These are phyloP conservation scores for Solanum virginianum DNA, from an alignment of 257 asterid species.

Conservation along the genomic window DNA sequence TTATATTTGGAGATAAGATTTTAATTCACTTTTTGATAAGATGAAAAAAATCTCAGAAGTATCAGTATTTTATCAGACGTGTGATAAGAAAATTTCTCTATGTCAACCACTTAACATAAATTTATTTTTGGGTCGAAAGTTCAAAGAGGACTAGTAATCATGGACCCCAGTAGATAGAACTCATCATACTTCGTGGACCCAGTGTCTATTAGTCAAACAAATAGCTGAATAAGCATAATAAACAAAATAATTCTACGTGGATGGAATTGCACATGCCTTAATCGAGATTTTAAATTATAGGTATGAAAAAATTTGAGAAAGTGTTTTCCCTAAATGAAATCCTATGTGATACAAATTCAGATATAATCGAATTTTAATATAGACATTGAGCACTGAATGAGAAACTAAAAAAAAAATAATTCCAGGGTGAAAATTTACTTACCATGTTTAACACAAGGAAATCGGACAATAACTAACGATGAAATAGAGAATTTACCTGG, in stretches of 20 bases:
- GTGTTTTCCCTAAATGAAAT: accelerated
- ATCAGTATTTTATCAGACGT: background rate
- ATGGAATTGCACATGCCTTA: no score
- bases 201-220: background rate
- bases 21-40: background rate
- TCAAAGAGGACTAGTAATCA: background rate
- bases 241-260: no score
- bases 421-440: background rate
- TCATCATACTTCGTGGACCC: background rate
- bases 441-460: background rate
- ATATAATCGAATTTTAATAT: no score
- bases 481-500: background rate
- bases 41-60: background rate
- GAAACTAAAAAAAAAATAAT: no score
- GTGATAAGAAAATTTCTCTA: no score
- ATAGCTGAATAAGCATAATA: no score
- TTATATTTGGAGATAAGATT: no score
- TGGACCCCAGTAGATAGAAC: background rate
- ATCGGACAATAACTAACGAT: background rate
- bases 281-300: no score
- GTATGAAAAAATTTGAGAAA: no score
- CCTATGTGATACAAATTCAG: no score
- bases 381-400: accelerated
- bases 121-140: background rate
- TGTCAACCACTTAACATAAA: background rate